Base-by-base conservation (phyloP, 441 rosid genomes). In the Gossypium gossypioides region DNA sequence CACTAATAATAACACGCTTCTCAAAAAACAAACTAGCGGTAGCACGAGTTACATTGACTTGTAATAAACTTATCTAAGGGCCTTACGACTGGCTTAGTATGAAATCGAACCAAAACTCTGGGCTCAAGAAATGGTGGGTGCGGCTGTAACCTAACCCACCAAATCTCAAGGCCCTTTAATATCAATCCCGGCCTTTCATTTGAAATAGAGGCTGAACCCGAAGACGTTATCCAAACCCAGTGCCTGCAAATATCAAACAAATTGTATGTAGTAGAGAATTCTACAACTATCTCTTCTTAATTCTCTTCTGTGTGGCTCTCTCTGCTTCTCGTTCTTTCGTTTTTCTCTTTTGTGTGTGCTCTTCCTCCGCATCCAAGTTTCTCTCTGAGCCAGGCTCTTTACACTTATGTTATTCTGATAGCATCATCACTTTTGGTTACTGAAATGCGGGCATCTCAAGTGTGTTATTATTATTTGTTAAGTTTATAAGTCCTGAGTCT, bases 401-500 rank as follows among this genome's bases (percentile, higher is more conserved):
- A 18, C n/a, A 34, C 5, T 1, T 19, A 6, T 65, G 2, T 1
- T 19, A 6, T 65, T 44, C 4, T 29, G 40, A 67, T 48, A 15
- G 50, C 8, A 27, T 27, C 21, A 50, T 1, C 24, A 48, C 5
- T 54, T 52, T 54, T 21, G 62, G 32, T 69, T 19, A 32, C 52
- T 18, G 6, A 55, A 52, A 69, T 69, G 63, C 50, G 22, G 46
- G 42, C n/a, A 19, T 48, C 40, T 24, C 71, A 25, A 67, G 18
- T n/a, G 24, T 76, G 60, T 19, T 6, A 1, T 34, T 19, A 13
- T 22, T n/a, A 19, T 58, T 68, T 44, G 48, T 46, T 21, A 12
- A 59, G 27, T 27, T 29, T 68, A 12, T 29, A 25, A 68, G 64
- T 70, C 72, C 48, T 4, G 19, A 52, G 74, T 76, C 66, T 42